A percentile compares a stretch with the other conserved stretches of the same genome.
Evolutionary conservation across 768 basidiomycete species (phyloP).

Genomic region (Leccinum rimulosum): DNA sequence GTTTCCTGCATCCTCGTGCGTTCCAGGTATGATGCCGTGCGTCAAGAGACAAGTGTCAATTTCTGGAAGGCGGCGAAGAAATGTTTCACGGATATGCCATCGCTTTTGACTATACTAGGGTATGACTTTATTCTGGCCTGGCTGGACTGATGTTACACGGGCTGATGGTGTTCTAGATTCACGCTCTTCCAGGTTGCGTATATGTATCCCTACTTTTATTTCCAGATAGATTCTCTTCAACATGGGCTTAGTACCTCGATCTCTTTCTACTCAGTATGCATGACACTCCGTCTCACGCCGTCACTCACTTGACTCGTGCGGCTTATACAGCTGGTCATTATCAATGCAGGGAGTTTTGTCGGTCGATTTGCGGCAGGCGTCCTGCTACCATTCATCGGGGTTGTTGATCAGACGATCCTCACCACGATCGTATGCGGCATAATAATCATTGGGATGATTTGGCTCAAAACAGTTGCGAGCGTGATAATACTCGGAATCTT

Average conservation of each 20-base stretch:
- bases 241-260: slow-evolving; percentile 45
- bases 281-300: not conserved
- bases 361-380: slow-evolving; percentile 47
- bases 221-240: slow-evolving; percentile 53
- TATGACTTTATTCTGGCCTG: not conserved
- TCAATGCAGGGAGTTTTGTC: slow-evolving; percentile 48
- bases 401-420: slow-evolving; percentile 41
- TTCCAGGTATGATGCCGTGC: slow-evolving; percentile 25
- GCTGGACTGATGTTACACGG: not conserved
- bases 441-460: slow-evolving; percentile 44
- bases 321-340: slow-evolving; percentile 20
- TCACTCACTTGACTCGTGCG: not conserved
- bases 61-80: slow-evolving; percentile 21
- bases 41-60: not conserved
- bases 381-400: slow-evolving; percentile 39
- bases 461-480: slow-evolving; percentile 34
- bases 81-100: slow-evolving; percentile 24
- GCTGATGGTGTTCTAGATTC: slow-evolving; percentile 13
- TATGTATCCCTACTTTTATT: slow-evolving; percentile 54
- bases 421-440: slow-evolving; percentile 32
- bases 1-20: slow-evolving; percentile 39
- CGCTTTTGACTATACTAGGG: slow-evolving; percentile 27
- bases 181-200: slow-evolving; percentile 37
- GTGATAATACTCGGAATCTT: slow-evolving; percentile 42
- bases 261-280: slow-evolving; percentile 44